Evolutionary conservation across 1,139 yeast species (phyloP), one percentile per base, ranked within the genome.

Genomic region (Trichomonascaceae sp.): DNA sequence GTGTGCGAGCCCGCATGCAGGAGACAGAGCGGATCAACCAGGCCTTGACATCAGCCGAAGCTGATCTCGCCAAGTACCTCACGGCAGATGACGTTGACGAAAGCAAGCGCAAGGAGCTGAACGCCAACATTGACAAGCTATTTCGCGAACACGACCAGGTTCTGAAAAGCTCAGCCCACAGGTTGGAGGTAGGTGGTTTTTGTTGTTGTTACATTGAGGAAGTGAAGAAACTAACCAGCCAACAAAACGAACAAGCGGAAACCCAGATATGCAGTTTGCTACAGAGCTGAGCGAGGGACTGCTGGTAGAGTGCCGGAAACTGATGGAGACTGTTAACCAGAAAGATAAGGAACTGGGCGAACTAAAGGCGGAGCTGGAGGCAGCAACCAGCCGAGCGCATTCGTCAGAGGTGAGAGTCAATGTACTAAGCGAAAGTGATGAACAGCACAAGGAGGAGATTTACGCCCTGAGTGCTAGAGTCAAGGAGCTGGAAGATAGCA

Each of bases 221-320:
- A n/a, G n/a, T n/a, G n/a, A n/a, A n/a, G n/a, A n/a, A n/a, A n/a
- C n/a, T n/a, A n/a, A n/a, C n/a, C n/a, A n/a, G n/a, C n/a, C n/a
- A n/a, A n/a, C n/a, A n/a, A n/a, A n/a, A n/a, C n/a, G n/a, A n/a
- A n/a, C n/a, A n/a, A n/a, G n/a, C n/a, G n/a, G n/a, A n/a, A n/a
- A n/a, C n/a, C n/a, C n/a, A 46, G 89, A 82, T 43, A 73, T 81
- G 61, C 74, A 76, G 46, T 84, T 84, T 53, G 82, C 81, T 4
- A 79, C 85, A 36, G 92, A 84, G 2, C 60, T 85, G 41, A 79
- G 92, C 55, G 93, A 84, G 49, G 78, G 76, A 36, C 62, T 85
- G 40, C 64, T 85, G 18, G 63, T 69, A 17, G 93, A 85, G 57
- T 82, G 94, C 49, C 70, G 96, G 43, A 65, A 78, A 41, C 64